A percentile compares a stretch with the other conserved stretches of the same genome.
Evolutionary conservation across 805 yeast genomes (phyloP).

Genomic region (Scheffersomyces amazonensis): DNA sequence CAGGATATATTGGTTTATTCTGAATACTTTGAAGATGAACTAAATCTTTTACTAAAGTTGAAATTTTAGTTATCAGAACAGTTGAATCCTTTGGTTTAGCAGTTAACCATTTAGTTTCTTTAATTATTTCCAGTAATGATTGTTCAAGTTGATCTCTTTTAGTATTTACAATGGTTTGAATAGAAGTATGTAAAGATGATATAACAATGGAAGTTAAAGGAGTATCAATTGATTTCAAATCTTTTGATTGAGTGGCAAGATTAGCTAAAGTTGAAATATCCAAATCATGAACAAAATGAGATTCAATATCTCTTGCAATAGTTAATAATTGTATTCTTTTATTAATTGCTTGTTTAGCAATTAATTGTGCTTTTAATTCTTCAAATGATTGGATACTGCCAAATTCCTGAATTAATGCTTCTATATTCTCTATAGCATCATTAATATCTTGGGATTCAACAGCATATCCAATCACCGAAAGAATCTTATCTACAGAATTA

Average conservation of each 20-base stretch:
- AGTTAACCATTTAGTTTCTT: constrained; percentile 22
- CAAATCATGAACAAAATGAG: background rate
- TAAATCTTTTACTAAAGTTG: constrained; percentile 13
- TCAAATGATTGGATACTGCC: constrained; percentile 7
- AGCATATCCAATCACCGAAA: background rate
- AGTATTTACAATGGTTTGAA: constrained; percentile 6
- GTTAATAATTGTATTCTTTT: background rate
- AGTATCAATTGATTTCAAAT: constrained; percentile 3
- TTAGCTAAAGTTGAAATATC: background rate
- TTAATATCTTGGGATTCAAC: constrained; percentile 1
- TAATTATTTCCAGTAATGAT: constrained; percentile 10
- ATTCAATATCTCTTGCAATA: background rate
- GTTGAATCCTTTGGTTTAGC: constrained; percentile 9
- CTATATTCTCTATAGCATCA: constrained; percentile 6
- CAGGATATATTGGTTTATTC: constrained; percentile 26
- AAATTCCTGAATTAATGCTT: constrained; percentile 10
- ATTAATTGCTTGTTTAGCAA: background rate
- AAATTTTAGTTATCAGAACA: constrained; percentile 5
- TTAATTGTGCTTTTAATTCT: constrained; percentile 1
- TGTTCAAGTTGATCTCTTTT: constrained; percentile 7
- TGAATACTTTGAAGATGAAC: constrained; percentile 29
- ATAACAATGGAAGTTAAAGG: constrained; percentile 1
- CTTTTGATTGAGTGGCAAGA: constrained; percentile 5
- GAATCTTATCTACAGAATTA: constrained; percentile 3
- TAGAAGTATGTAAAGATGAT: background rate